Base-by-base conservation (phyloP, 2,329 filamentous ascomycete species). In the Phoma sp. region DNA sequence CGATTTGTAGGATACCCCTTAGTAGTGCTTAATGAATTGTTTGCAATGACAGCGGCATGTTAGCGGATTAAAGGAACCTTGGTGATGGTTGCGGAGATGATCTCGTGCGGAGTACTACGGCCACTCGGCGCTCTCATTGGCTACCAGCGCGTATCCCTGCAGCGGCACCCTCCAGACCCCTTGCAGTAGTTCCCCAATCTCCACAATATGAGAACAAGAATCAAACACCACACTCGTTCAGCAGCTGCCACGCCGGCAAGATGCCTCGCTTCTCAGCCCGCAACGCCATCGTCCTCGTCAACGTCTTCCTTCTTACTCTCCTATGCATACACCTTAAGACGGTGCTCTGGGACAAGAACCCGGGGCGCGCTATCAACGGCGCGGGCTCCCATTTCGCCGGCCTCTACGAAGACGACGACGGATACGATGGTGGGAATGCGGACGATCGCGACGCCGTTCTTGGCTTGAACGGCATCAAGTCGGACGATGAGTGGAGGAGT, bases 211-310 rank as follows among this genome's bases (percentile, higher is more conserved):
- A 43, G 17, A 32, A 28, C n/a, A 38, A n/a, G 14, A 48, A 9
- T 15, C 30, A n/a, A 23, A 30, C 29, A 49, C 46, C 18, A 36
- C 23, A 32, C 36, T 26, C 46, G 20, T 17, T 48, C 26, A 47
- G 26, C n/a, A 39, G 34, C 34, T 46, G 43, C 43, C 32, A 52
- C 46, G 43, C 43, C 43, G 51, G 51, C 30, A 43, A 37, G 34
- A 72, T 73, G 69, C 64, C 70, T 57, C 68, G 69, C 30, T 61
- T 73, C 34, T 67, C 68, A 11, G 67, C 57, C 20, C 67, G 65
- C 39, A 72, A 68, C 38, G 62, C 53, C 15, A 60, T 68, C 18
- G 47, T 71, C 39, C 20, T 58, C 7, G 21, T 65, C 21, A 68
- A 65, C 28, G 49, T 70, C 26, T 39, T 59, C 2, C 59, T 74